Base-by-base conservation (phyloP, 208 protist genomes). In the Acanthamoeba royreba region DNA sequence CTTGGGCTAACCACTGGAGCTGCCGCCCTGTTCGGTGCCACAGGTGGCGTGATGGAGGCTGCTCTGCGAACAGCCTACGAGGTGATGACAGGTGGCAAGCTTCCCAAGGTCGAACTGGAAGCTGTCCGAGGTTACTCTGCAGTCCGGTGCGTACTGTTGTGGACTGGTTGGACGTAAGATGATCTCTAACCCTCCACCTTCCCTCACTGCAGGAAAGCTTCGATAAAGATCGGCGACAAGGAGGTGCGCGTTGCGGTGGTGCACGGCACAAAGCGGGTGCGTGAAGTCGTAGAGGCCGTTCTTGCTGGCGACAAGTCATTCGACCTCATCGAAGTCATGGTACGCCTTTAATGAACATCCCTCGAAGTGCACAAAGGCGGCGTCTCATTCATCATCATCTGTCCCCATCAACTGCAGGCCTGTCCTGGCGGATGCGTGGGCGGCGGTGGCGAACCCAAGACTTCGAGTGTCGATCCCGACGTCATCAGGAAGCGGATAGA, bases 11-110 rank as follows among this genome's bases (percentile, higher is more conserved):
- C 83, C 13, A 89, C 95, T 40, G 95, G 95, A n/a, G 93, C 95
- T 28, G 94, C 25, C 49, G 52, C 38, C 1, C 74, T 97, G 31
- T 97, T 97, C 86, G 63, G 74, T 28, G 72, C 43, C 25, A 90
- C 94, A n/a, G 96, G 95, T 43, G 96, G 96, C 53, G 96, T 97
- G n/a, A 96, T 96, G 94, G 95, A 95, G 88, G 95, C 95, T 17
- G 94, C 89, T 13, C 86, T 95, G 35, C 79, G 94, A 31, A 94
- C 46, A 33, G 89, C 95, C 33, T 53, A 52, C 55, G 43, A 83
- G 38, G 72, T 45, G 63, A 61, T 55, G 38, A 85, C 43, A 11
- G 95, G 47, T 28, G 47, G 42, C 40, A 31, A 47, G 55, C 9
- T 43, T 45, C 87, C 33, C 45, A 81, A 58, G 43, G 49, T 63